These are phyloP conservation scores for Colletotrichum sp. DNA, from an alignment of 2,329 filamentous ascomycete species.

Conservation along the genomic window DNA sequence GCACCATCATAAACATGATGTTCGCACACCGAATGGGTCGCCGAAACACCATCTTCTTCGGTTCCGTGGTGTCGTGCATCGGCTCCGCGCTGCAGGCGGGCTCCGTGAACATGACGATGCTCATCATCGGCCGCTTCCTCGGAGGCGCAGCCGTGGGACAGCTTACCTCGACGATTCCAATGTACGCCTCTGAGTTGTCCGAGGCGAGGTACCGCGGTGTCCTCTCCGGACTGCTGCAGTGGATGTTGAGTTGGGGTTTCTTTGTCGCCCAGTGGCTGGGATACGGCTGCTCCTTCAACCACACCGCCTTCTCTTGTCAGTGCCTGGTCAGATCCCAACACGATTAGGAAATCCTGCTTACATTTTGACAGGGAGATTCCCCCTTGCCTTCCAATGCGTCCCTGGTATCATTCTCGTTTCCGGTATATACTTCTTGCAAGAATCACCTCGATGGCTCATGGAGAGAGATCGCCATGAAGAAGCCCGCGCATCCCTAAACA, in stretches of 20 bases:
- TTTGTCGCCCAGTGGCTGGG: slow-evolving; percentile 40
- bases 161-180: slow-evolving; percentile 49
- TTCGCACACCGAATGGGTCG: slow-evolving; percentile 34
- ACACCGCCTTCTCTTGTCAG: slow-evolving; percentile 31
- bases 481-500: slow-evolving; percentile 37
- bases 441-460: slow-evolving; percentile 31
- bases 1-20: slow-evolving; percentile 32
- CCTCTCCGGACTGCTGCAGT: slow-evolving; percentile 45
- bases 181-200: slow-evolving; percentile 49
- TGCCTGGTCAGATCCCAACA: neutral
- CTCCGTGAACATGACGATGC: slow-evolving; percentile 40
- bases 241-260: slow-evolving; percentile 47
- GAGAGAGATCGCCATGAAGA: slow-evolving; percentile 39
- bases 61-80: slow-evolving; percentile 31
- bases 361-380: slow-evolving; percentile 29
- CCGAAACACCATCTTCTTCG: slow-evolving; percentile 33
- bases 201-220: slow-evolving; percentile 41
- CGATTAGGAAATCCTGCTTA: no score
- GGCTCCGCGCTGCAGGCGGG: slow-evolving; percentile 36
- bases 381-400: slow-evolving; percentile 33
- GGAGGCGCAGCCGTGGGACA: slow-evolving; percentile 53
- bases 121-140: slow-evolving; percentile 55
- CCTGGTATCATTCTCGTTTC: slow-evolving; percentile 26
- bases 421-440: slow-evolving; percentile 30
- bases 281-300: slow-evolving; percentile 33